A percentile compares a stretch with the other conserved stretches of the same genome.
Evolutionary conservation across 1,284 basidiomycete genomes (phyloP).

Genomic region (Rugosomyces carneus): DNA sequence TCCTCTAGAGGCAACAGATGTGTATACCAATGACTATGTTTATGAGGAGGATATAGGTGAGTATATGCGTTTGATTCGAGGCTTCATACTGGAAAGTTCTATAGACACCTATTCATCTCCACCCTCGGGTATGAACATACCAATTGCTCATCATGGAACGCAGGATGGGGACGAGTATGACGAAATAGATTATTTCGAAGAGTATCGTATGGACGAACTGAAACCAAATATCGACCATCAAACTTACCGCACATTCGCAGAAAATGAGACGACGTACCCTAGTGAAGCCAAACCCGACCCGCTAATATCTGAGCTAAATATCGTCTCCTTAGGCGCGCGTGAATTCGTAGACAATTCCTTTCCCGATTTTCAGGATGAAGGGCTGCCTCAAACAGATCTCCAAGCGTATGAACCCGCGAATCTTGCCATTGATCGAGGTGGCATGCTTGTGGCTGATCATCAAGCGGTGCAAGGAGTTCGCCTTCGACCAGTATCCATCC

Average conservation of each 20-base stretch:
- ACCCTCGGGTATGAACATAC: slow-evolving; percentile 20
- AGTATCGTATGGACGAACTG: not conserved
- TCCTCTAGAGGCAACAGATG: not conserved
- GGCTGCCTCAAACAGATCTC: not conserved
- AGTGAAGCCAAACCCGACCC: not conserved
- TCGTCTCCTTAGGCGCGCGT: not conserved
- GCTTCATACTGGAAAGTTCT: slow-evolving; percentile 9
- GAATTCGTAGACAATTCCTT: not conserved
- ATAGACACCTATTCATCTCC: slow-evolving; percentile 38
- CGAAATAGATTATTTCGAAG: slow-evolving; percentile 18
- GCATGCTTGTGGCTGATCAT: slow-evolving; percentile 17
- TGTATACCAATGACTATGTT: slow-evolving; percentile 10
- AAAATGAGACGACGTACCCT: not conserved
- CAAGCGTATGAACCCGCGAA: not conserved
- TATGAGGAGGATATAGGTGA: slow-evolving; percentile 34
- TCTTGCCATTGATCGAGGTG: not conserved
- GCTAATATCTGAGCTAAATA: not conserved
- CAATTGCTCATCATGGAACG: slow-evolving; percentile 4
- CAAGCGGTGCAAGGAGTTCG: slow-evolving; percentile 40
- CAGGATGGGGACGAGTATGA: slow-evolving; percentile 13
- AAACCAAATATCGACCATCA: not conserved
- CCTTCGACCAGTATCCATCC: slow-evolving; percentile 64
- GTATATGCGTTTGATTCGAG: slow-evolving; percentile 37
- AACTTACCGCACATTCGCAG: not conserved
- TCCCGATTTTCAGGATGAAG: not conserved